These are phyloP conservation scores for Backusella parvicylindrica DNA, from an alignment of 192 early-diverging fungal species.

Conservation along the genomic window DNA sequence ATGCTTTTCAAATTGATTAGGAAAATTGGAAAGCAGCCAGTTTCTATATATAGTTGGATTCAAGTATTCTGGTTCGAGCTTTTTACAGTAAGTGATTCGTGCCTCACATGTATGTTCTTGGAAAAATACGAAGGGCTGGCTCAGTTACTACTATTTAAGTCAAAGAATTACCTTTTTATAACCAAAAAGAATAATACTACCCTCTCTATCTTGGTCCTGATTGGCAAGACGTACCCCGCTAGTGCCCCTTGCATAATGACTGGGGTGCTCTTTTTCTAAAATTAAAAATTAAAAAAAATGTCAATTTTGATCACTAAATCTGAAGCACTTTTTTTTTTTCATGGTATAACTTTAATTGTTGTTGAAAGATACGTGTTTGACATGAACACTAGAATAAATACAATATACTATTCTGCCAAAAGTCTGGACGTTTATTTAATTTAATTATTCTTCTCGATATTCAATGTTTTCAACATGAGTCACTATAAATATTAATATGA, in stretches of 20 bases:
- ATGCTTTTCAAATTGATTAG: not conserved
- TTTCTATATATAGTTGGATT: not conserved
- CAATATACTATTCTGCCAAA: not conserved
- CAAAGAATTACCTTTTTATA: not conserved
- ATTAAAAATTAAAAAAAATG: not conserved
- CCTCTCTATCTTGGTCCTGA: not conserved
- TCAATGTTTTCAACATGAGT: not conserved
- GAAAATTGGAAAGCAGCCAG: not conserved
- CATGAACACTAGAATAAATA: not conserved
- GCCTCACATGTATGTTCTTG: conserved; percentile 1
- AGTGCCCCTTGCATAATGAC: not conserved
- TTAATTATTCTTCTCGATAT: not conserved
- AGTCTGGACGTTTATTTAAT: not conserved
- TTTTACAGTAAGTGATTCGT: not conserved
- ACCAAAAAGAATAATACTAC: not conserved
- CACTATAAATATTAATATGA: not conserved
- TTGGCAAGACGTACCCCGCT: not conserved
- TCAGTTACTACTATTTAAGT: not conserved
- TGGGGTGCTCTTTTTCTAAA: not conserved
- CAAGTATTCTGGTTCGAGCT: not conserved
- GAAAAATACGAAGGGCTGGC: not conserved
- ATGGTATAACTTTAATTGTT: not conserved
- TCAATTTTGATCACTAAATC: not conserved
- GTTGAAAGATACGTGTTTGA: not conserved
- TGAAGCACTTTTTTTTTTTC: not conserved